These are phyloP conservation scores for Pyricularia sp. DNA, from an alignment of 2,329 filamentous ascomycete genomes.

Conservation along the genomic window DNA sequence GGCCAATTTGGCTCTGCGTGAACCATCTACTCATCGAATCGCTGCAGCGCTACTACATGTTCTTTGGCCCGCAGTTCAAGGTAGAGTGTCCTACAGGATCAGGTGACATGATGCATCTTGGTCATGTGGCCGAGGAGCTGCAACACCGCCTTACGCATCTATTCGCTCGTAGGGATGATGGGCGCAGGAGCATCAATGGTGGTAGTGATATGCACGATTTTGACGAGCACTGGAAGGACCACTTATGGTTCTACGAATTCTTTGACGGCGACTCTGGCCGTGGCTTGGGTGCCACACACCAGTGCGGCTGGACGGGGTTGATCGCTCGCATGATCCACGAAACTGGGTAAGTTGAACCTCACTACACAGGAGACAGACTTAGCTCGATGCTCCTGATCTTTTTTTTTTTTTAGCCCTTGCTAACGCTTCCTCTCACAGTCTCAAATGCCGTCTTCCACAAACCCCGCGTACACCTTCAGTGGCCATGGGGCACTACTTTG, in stretches of 20 bases:
- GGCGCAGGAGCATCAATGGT: slow-evolving; percentile 76
- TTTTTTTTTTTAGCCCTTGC: slow-evolving; percentile 10
- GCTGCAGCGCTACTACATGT: slow-evolving; percentile 89
- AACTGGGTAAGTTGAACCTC: slow-evolving; percentile 57
- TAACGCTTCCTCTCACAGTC: slow-evolving; percentile 36
- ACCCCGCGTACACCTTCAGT: slow-evolving; percentile 78
- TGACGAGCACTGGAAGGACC: slow-evolving; percentile 84
- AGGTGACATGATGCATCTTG: slow-evolving; percentile 88
- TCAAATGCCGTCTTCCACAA: slow-evolving; percentile 82
- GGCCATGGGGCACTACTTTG: slow-evolving; percentile 87
- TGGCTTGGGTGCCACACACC: slow-evolving; percentile 82
- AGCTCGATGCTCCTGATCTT: background rate
- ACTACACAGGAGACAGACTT: background rate
- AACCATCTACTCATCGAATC: slow-evolving; percentile 93
- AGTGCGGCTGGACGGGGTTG: slow-evolving; percentile 91
- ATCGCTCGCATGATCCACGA: slow-evolving; percentile 97
- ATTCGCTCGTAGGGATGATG: slow-evolving; percentile 72
- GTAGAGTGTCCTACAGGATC: slow-evolving; percentile 91
- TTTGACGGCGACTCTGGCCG: slow-evolving; percentile 88
- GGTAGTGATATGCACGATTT: slow-evolving; percentile 79
- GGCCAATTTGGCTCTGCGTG: slow-evolving; percentile 89
- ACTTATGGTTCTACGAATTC: slow-evolving; percentile 94
- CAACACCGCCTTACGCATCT: slow-evolving; percentile 90
- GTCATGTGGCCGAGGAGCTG: slow-evolving; percentile 86
- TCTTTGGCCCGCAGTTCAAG: slow-evolving; percentile 78